Evolutionary conservation across 2,329 filamentous ascomycete species (phyloP), one percentile per base, ranked within the genome.

Genomic region (Fusarium cicatricum): DNA sequence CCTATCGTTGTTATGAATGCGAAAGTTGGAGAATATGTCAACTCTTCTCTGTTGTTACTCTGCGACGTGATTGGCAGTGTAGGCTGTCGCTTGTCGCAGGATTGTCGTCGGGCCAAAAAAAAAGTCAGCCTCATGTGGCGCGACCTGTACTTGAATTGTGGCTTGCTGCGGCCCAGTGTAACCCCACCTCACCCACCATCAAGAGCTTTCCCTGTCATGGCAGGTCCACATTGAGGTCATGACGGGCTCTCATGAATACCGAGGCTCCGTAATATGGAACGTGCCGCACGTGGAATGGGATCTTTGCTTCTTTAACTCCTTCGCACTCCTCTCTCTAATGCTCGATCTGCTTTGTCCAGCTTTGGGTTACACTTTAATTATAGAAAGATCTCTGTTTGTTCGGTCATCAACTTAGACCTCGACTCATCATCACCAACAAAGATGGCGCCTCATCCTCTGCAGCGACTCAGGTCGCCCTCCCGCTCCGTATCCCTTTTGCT

Each of bases 401-500:
- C n/a, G n/a, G n/a, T n/a, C 26, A 36, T 10, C 26, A 15, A 37
- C 38, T 43, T 43, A 16, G 10, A 55, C 15, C 32, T 50, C 31
- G 34, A 14, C 23, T 29, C 11, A 28, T 17, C 26, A 39, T 42
- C 34, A 38, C 32, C 9, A 19, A 19, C 17, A 56, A 68, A 58
- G 33, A 81, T 81, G 78, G 67, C 75, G 34, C 66, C 59, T 45
- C 88, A 91, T 75, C 85, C 83, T 37, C 80, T 90, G 5, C 89
- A 92, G 73, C 80, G 87, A 33, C 75, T 91, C 16, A 70, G 80
- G 3, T 87, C 89, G 55, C 90, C 90, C 1, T 88, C 87, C 2
- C 83, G 83, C 54, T 82, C 82, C 34, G 65, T 85, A 52, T 91
- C 89, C 2, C 81, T 88, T 17, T 55, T 84, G 10, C 71, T 91